These are phyloP conservation scores for Cylindrotheca closterium DNA, from an alignment of 108 stramenopile genomes.

Conservation along the genomic window DNA sequence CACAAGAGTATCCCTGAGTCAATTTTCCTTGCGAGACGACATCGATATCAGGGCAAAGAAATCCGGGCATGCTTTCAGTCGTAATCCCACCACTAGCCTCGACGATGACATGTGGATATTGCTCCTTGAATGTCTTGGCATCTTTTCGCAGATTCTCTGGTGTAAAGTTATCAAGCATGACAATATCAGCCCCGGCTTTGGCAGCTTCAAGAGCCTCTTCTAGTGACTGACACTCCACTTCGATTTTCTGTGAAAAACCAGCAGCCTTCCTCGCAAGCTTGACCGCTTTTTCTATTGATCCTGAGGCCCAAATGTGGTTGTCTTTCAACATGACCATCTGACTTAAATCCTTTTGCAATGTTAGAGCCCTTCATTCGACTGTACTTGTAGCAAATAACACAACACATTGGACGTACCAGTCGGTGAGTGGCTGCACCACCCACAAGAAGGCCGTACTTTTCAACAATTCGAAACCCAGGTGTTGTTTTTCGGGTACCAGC, in stretches of 20 bases:
- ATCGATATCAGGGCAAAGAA: conserved; percentile 89
- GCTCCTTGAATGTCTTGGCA: conserved; percentile 80
- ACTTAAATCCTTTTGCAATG: conserved; percentile 63
- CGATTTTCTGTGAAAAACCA: conserved; percentile 98
- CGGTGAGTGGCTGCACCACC: conserved; percentile 96
- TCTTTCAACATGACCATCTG: conserved; percentile 99
- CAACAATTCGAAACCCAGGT: conserved; percentile 96
- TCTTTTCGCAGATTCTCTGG: conserved; percentile 75
- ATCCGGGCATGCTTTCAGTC: conserved; percentile 85
- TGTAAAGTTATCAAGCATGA: conserved; percentile 99
- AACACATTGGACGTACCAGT: conserved; percentile 24
- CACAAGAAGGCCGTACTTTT: conserved; percentile 98
- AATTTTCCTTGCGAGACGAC: conserved; percentile 94
- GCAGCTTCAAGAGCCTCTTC: conserved; percentile 94
- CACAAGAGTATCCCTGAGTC: conserved; percentile 97
- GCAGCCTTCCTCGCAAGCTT: conserved; percentile 76
- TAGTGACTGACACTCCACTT: conserved; percentile 92
- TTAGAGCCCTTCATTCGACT: background rate
- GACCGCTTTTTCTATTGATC: conserved; percentile 92
- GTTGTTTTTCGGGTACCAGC: conserved; percentile 99
- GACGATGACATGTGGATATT: conserved; percentile 87
- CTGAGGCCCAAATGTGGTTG: conserved; percentile 91
- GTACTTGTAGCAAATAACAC: background rate
- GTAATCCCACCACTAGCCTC: conserved; percentile 99
- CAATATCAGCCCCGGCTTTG: conserved; percentile 86